Evolutionary conservation across 768 basidiomycete genomes (phyloP).

Genomic region (Termitomyces sp.): DNA sequence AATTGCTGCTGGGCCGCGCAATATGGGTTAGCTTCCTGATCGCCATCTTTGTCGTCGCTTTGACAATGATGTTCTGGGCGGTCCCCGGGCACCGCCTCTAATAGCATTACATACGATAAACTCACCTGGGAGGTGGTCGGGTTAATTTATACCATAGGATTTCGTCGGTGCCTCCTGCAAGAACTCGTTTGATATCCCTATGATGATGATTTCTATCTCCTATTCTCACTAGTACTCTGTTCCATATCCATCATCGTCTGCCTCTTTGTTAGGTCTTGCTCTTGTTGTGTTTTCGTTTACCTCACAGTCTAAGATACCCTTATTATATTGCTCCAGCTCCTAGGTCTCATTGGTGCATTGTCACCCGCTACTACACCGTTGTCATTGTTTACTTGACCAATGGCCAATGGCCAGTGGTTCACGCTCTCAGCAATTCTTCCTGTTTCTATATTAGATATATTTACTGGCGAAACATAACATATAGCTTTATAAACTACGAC

Average conservation of each 20-base stretch:
- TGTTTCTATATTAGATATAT: not conserved
- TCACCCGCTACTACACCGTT: too few species aligned
- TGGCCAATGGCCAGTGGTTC: too few species aligned
- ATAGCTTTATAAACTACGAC: not conserved
- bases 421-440: not conserved
- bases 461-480: not conserved
- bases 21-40: constrained; percentile 88
- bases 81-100: constrained; percentile 91
- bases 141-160: constrained; percentile 9
- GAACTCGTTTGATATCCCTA: constrained; percentile 6
- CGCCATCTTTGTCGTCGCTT: constrained; percentile 64
- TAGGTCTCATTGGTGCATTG: constrained; percentile 8
- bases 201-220: constrained; percentile 8
- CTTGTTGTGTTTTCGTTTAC: constrained; percentile 22
- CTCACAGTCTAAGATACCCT: constrained; percentile 19
- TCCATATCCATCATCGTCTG: constrained; percentile 3
- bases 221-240: constrained; percentile 13
- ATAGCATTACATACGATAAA: constrained; percentile 24
- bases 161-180: constrained; percentile 10
- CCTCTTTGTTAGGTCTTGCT: constrained; percentile 21
- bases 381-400: constrained; percentile 1
- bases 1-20: constrained; percentile 82
- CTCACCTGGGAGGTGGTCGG: not conserved
- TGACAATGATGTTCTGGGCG: constrained; percentile 93
- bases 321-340: constrained; percentile 10